Evolutionary conservation across 495 filamentous ascomycete species (phyloP).

Genomic region (Gamarada debralockiae): DNA sequence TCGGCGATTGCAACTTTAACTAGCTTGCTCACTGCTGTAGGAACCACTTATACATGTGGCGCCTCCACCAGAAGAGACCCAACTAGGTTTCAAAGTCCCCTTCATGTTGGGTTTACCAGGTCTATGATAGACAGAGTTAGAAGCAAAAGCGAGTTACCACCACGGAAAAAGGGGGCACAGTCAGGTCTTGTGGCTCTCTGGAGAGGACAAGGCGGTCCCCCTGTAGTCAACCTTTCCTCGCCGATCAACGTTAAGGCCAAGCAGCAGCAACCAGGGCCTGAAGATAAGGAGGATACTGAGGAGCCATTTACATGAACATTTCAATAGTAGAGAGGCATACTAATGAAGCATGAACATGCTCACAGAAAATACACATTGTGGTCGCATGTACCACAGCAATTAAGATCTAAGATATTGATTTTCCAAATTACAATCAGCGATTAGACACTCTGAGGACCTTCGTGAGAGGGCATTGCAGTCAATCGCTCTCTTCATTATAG

Average conservation of each 20-base stretch:
- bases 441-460: too few species aligned
- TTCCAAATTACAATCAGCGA: too few species aligned
- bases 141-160: constrained; percentile 69
- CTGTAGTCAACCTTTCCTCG: constrained; percentile 45
- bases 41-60: constrained; percentile 48
- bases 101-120: constrained; percentile 34
- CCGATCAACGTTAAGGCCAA: constrained; percentile 22
- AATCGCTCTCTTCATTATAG: too few species aligned
- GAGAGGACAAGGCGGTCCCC: constrained; percentile 56
- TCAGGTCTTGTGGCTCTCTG: constrained; percentile 38
- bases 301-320: too few species aligned
- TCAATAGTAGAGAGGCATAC: too few species aligned
- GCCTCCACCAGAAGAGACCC: constrained; percentile 54
- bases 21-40: constrained; percentile 58
- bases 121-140: constrained; percentile 56
- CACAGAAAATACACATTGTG: too few species aligned
- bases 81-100: constrained; percentile 47
- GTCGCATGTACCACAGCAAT: too few species aligned
- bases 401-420: too few species aligned
- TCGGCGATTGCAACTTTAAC: constrained; percentile 64
- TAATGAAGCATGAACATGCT: too few species aligned
- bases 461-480: too few species aligned
- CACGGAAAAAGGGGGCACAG: not conserved
- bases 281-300: constrained; percentile 39
- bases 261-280: constrained; percentile 6